Conservation (phyloP, 1,284 basidiomycete species). For the Anthracocystis walkeri region DNA sequence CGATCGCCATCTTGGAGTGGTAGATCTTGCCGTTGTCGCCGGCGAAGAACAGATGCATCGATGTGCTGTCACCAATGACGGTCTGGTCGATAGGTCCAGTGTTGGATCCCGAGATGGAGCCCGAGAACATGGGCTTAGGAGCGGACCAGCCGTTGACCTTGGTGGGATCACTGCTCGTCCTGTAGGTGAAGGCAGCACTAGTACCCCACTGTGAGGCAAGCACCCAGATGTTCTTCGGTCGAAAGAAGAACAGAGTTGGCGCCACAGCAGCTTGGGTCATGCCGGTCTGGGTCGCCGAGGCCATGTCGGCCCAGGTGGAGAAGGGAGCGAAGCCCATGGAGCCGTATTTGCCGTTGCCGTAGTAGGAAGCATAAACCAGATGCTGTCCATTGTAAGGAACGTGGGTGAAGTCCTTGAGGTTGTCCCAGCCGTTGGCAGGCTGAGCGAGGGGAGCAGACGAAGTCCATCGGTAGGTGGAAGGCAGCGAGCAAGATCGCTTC, state of each 20-base stretch:
- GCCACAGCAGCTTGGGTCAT: constrained; percentile 21
- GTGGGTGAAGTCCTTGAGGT: constrained; percentile 39
- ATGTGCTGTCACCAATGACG: constrained; percentile 25
- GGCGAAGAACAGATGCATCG: constrained; percentile 37
- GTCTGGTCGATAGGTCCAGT: constrained; percentile 40
- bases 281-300: constrained; percentile 25
- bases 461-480: constrained; percentile 29
- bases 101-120: constrained; percentile 7
- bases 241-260: constrained; percentile 33
- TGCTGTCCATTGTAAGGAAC: constrained; percentile 42
- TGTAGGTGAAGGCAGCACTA: constrained; percentile 14
- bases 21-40: constrained; percentile 44
- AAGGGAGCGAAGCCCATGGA: constrained; percentile 42
- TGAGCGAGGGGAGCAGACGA: constrained; percentile 29
- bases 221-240: constrained; percentile 19
- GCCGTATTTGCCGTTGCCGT: constrained; percentile 29
- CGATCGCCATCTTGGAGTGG: constrained; percentile 32
- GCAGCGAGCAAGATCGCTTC: constrained; percentile 30
- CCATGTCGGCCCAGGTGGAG: constrained; percentile 29
- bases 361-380: constrained; percentile 28
- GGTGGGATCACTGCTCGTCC: constrained; percentile 25
- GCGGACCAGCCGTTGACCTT: constrained; percentile 31
- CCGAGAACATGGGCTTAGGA: constrained; percentile 20
- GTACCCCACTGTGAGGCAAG: constrained; percentile 32
- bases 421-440: constrained; percentile 23